Conservation (phyloP, 2,329 filamentous ascomycete species). For the Leptographium flavum region DNA sequence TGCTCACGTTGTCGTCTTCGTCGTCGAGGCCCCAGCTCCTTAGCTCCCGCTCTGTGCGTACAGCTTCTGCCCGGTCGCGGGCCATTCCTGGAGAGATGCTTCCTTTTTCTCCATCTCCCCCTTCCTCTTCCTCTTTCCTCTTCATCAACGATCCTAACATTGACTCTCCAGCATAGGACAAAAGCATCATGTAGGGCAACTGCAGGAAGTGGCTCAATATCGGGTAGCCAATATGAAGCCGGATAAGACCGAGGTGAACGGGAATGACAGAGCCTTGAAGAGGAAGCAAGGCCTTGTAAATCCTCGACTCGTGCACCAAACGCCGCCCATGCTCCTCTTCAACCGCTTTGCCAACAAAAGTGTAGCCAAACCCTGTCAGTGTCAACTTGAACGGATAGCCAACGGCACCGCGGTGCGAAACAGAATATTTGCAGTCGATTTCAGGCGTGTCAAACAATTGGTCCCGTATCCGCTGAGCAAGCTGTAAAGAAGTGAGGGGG, state of each 20-base stretch:
- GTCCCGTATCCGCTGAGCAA: constrained; percentile 1
- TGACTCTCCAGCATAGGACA: constrained; percentile 4
- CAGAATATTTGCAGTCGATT: constrained; percentile 3
- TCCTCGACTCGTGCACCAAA: constrained; percentile 4
- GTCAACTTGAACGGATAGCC: constrained; percentile 8
- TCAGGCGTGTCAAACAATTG: constrained; percentile 5
- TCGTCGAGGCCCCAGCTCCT: constrained; percentile 4
- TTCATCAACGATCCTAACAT: constrained; percentile 1
- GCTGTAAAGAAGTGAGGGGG: constrained; percentile 2
- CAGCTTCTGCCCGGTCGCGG: constrained; percentile 2
- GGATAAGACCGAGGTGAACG: constrained; percentile 6
- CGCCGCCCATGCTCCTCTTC: neutral
- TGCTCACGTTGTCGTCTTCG: constrained; percentile 5
- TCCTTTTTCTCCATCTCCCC: neutral
- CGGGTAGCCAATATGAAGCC: constrained; percentile 6
- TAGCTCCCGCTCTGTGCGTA: constrained; percentile 1
- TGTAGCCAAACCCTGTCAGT: constrained; percentile 6
- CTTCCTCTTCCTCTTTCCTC: neutral
- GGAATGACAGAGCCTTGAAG: constrained; percentile 6
- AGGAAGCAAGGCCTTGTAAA: constrained; percentile 2
- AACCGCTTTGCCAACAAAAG: too few relatives aligned
- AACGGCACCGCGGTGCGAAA: constrained; percentile 5
- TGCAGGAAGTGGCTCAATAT: constrained; percentile 2
- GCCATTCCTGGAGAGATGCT: neutral
- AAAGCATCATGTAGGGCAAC: constrained; percentile 7